Percentiles rank a stretch among this genome's conserved stretches.
phyloP scores from a whole-genome alignment of 2,329 filamentous ascomycete species.

The Endothia cerciana region DNA sequence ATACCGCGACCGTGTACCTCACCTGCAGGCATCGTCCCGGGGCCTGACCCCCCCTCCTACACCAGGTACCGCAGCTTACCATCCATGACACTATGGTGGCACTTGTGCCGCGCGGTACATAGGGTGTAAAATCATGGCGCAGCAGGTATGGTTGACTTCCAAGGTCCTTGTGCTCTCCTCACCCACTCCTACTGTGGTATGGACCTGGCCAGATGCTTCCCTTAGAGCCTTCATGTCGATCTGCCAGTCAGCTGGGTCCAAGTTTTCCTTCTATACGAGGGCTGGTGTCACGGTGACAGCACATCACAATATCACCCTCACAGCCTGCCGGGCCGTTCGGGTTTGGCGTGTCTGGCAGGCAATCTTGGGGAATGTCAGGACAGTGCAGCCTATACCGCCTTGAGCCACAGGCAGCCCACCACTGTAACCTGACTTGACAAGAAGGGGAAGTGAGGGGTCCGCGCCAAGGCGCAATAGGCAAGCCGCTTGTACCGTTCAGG shows the following conservation, averaged over 20 bases:
- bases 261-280: background rate
- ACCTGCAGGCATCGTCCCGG: background rate
- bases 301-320: slow-evolving; percentile 6
- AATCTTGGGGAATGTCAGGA: slow-evolving; percentile 1
- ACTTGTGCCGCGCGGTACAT: no score
- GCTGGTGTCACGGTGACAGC: slow-evolving; percentile 1
- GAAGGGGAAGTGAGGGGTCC: slow-evolving; percentile 16
- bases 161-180: background rate
- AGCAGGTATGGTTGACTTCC: no score
- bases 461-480: slow-evolving; percentile 18
- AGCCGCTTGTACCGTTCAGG: slow-evolving; percentile 10
- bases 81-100: no score
- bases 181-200: background rate
- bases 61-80: no score
- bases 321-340: background rate
- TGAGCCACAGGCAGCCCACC: slow-evolving; percentile 3
- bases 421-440: slow-evolving; percentile 9
- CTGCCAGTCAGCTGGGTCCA: background rate
- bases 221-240: background rate
- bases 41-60: background rate
- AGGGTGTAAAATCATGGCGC: no score
- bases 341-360: slow-evolving; percentile 5
- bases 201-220: background rate
- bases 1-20: background rate
- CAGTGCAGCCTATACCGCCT: background rate